A percentile compares a stretch with the other conserved stretches of the same genome.
Conservation (phyloP, 192 early-diverging fungal genomes). For the Coemansia sp. region DNA sequence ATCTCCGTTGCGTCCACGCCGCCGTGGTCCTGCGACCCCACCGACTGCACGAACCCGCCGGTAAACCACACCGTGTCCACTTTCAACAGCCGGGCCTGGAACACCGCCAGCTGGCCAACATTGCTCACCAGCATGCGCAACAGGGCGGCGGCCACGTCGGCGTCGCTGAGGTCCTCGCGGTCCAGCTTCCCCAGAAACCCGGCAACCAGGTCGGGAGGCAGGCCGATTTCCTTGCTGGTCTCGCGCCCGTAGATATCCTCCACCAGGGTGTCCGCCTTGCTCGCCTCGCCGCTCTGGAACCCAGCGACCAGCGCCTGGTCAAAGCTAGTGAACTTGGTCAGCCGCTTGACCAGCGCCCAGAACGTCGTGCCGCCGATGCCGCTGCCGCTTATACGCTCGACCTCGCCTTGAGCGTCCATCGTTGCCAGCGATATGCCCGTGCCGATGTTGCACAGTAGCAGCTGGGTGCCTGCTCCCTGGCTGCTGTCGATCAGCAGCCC, state of each 20-base stretch:
- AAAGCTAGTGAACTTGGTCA: conserved; percentile 34
- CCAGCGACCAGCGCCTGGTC: conserved; percentile 13
- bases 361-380: conserved; percentile 45
- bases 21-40: neutral
- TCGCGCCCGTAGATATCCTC: conserved; percentile 47
- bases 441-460: conserved; percentile 41
- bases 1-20: neutral
- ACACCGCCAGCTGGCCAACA: conserved; percentile 43
- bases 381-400: conserved; percentile 44
- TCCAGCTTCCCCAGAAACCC: conserved; percentile 45
- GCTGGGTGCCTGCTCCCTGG: neutral
- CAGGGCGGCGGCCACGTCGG: conserved; percentile 33
- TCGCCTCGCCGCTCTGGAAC: conserved; percentile 8
- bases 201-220: conserved; percentile 45
- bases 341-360: conserved; percentile 37
- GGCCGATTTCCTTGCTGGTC: conserved; percentile 36
- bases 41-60: conserved; percentile 28
- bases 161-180: conserved; percentile 9
- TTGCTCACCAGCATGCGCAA: conserved; percentile 44
- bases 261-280: conserved; percentile 36
- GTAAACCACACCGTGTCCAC: conserved; percentile 30
- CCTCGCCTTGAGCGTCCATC: conserved; percentile 6
- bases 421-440: conserved; percentile 42
- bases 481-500: conserved; percentile 11
- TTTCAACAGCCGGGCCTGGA: conserved; percentile 30